Percentiles rank a stretch among this genome's conserved stretches.
Evolutionary conservation across 371 early-diverging fungal genomes (phyloP).

Genomic region (Apophysomyces elegans): DNA sequence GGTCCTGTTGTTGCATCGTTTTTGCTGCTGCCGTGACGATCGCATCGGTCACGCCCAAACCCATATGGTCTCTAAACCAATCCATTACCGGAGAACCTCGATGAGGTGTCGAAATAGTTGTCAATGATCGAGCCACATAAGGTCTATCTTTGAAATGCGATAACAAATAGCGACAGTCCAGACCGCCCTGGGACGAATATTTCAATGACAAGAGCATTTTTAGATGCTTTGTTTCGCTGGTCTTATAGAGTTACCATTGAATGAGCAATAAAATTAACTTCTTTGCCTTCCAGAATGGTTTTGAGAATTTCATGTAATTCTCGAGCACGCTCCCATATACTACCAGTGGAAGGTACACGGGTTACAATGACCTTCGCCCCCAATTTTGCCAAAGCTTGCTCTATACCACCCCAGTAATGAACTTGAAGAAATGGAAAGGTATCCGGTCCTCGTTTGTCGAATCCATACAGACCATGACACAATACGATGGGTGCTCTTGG

Average conservation of each 20-base stretch:
- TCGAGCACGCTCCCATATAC: conserved; percentile 79
- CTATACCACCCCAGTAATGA: conserved; percentile 90
- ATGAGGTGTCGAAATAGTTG: conserved; percentile 93
- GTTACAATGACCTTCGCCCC: conserved; percentile 87
- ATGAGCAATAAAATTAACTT: conserved; percentile 87
- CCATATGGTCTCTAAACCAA: conserved; percentile 83
- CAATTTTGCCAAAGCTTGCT: conserved; percentile 75
- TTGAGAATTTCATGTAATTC: conserved; percentile 73
- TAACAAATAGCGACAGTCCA: conserved; percentile 86
- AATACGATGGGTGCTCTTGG: conserved; percentile 85
- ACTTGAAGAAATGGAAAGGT: conserved; percentile 79
- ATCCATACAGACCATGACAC: conserved; percentile 93
- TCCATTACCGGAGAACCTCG: conserved; percentile 91
- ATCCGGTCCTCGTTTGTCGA: conserved; percentile 80
- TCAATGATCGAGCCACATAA: conserved; percentile 74
- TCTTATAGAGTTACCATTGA: conserved; percentile 73
- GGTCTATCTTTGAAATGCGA: conserved; percentile 70
- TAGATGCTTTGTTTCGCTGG: conserved; percentile 10
- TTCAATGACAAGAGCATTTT: background rate
- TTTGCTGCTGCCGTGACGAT: conserved; percentile 22
- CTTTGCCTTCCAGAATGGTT: conserved; percentile 52
- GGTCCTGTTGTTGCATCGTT: conserved; percentile 13
- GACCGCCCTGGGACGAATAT: conserved; percentile 65
- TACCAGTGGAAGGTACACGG: conserved; percentile 80
- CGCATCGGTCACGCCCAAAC: conserved; percentile 48